A percentile compares a stretch with the other conserved stretches of the same genome.
Evolutionary conservation across 2,329 filamentous ascomycete species (phyloP).

Genomic region (Basipetospora chlamydospora): DNA sequence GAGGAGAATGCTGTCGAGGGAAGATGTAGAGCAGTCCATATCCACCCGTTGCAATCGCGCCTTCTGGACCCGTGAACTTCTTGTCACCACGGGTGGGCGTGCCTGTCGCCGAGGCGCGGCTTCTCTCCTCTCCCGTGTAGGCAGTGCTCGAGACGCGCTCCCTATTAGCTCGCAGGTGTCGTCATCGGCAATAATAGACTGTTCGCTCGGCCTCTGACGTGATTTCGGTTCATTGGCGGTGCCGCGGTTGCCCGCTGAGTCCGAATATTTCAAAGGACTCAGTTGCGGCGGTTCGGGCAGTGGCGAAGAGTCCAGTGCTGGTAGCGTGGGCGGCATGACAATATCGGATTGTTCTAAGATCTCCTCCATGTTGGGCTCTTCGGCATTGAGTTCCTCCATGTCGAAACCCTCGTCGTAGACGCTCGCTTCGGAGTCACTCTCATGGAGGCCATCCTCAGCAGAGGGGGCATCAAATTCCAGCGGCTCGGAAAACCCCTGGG

Average conservation of each 20-base stretch:
- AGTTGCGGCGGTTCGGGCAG: constrained; percentile 31
- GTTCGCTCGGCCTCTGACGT: constrained; percentile 20
- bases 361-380: constrained; percentile 29
- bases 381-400: constrained; percentile 24
- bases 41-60: not conserved
- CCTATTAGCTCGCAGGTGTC: constrained; percentile 27
- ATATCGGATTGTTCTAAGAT: constrained; percentile 29
- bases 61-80: no score
- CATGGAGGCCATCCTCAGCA: constrained; percentile 2
- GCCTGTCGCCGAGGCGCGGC: no score
- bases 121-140: not conserved
- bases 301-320: constrained; percentile 25
- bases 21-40: constrained; percentile 10
- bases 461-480: no score
- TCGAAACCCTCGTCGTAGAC: constrained; percentile 27
- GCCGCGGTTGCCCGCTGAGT: constrained; percentile 33
- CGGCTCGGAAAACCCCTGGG: no score
- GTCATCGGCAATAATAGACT: constrained; percentile 32
- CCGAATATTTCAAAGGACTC: constrained; percentile 37
- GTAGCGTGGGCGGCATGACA: constrained; percentile 10
- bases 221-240: constrained; percentile 8
- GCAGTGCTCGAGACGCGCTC: no score
- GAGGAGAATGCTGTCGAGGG: constrained; percentile 13
- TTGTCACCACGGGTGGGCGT: no score
- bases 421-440: constrained; percentile 24